phyloP scores from a whole-genome alignment of 2,329 filamentous ascomycete species.

The Hypoxylon sp. region DNA sequence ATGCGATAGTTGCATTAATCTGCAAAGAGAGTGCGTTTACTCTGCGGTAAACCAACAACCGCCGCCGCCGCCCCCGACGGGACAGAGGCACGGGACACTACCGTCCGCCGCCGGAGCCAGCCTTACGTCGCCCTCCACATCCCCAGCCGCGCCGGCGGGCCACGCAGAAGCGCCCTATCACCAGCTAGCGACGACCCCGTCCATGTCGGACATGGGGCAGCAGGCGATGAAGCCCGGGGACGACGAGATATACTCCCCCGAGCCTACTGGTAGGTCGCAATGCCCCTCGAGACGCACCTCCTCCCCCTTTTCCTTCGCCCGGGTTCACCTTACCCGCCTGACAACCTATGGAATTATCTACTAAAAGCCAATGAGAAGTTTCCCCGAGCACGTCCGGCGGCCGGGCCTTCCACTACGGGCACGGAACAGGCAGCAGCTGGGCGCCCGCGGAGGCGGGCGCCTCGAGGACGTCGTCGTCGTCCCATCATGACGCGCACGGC shows the following conservation, averaged over 20 bases:
- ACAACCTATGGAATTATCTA: too few relatives aligned
- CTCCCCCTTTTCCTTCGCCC: neutral
- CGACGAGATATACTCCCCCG: conserved; percentile 51
- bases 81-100: conserved; percentile 57
- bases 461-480: conserved; percentile 48
- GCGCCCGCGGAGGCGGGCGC: conserved; percentile 57
- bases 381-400: conserved; percentile 51
- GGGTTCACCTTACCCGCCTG: neutral
- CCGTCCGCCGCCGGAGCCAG: conserved; percentile 55
- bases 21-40: conserved; percentile 96
- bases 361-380: conserved; percentile 51
- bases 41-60: conserved; percentile 88
- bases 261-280: conserved; percentile 58
- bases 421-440: conserved; percentile 58
- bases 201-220: conserved; percentile 60
- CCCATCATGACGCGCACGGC: conserved; percentile 54
- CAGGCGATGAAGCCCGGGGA: conserved; percentile 55
- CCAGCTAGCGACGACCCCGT: conserved; percentile 57
- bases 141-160: conserved; percentile 59
- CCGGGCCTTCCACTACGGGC: conserved; percentile 56
- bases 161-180: conserved; percentile 59
- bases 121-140: conserved; percentile 60
- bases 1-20: conserved; percentile 90
- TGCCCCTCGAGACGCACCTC: neutral
- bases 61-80: conserved; percentile 56